phyloP scores from a whole-genome alignment of 352 stramenopile species.

The Blastocystis sp. region DNA sequence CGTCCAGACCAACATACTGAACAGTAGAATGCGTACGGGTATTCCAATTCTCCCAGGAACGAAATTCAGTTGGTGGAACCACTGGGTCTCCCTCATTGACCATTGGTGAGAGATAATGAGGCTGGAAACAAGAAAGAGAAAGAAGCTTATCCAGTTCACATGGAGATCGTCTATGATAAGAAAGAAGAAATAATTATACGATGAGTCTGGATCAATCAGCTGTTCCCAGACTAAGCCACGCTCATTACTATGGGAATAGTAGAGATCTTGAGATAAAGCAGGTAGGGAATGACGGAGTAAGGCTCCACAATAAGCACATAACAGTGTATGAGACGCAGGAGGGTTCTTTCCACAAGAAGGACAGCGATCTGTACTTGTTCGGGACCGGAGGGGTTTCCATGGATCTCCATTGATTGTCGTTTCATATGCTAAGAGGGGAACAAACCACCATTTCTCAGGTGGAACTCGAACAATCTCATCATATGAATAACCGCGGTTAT shows the following conservation, averaged over 20 bases:
- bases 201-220: neutral
- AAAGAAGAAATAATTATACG: neutral
- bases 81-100: neutral
- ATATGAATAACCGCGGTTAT: slow-evolving; percentile 80
- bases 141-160: slow-evolving; percentile 38
- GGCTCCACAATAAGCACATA: slow-evolving; percentile 31
- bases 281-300: neutral
- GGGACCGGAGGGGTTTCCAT: neutral
- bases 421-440: slow-evolving; percentile 79
- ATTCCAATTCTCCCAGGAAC: slow-evolving; percentile 61
- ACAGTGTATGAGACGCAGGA: neutral
- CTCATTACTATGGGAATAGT: neutral
- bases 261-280: neutral
- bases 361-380: neutral
- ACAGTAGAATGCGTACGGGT: slow-evolving; percentile 50
- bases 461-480: slow-evolving; percentile 74
- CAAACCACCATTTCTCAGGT: slow-evolving; percentile 81
- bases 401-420: slow-evolving; percentile 63
- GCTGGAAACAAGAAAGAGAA: slow-evolving; percentile 2
- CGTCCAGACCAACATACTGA: slow-evolving; percentile 29
- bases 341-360: neutral
- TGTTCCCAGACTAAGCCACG: slow-evolving; percentile 30
- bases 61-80: neutral
- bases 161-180: neutral
- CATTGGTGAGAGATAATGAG: slow-evolving; percentile 37